These are phyloP conservation scores for Lepidium africanum DNA, from an alignment of 345 rosid genomes.

Conservation along the genomic window DNA sequence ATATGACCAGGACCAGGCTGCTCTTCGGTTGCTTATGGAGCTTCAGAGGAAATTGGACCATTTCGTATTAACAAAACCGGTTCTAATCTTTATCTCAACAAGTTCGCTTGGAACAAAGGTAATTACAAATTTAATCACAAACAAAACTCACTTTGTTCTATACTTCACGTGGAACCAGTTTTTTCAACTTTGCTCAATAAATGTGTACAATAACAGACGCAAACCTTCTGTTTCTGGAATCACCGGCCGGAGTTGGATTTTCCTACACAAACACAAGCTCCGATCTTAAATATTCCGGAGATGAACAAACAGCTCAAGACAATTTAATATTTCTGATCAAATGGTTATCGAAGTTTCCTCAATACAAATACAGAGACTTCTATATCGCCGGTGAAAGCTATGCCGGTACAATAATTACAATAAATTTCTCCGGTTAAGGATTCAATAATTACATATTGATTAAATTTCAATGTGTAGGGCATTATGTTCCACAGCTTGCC, in stretches of 20 bases:
- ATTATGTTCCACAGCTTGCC: constrained; percentile 90
- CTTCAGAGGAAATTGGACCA: constrained; percentile 96
- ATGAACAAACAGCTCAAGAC: constrained; percentile 81
- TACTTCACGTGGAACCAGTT: no score
- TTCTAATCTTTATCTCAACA: constrained; percentile 55
- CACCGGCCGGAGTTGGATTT: constrained; percentile 97
- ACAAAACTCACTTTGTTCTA: neutral
- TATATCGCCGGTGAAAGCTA: constrained; percentile 93
- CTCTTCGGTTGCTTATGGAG: constrained; percentile 94
- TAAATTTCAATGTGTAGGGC: constrained; percentile 39
- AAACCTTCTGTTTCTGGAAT: constrained; percentile 79
- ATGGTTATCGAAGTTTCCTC: constrained; percentile 92
- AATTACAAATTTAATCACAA: neutral
- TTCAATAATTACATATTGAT: neutral
- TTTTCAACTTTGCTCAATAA: no score
- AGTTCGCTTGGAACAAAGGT: constrained; percentile 75
- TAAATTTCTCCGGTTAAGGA: neutral
- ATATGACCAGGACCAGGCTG: constrained; percentile 79
- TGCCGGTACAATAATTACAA: constrained; percentile 44
- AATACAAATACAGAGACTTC: constrained; percentile 69
- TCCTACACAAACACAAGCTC: constrained; percentile 85
- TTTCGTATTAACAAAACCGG: constrained; percentile 64
- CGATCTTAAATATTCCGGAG: constrained; percentile 63
- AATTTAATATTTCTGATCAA: constrained; percentile 54
- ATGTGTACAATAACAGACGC: constrained; percentile 50